phyloP scores from a whole-genome alignment of 305 asterid genomes.

The Fraxinus albicans region DNA sequence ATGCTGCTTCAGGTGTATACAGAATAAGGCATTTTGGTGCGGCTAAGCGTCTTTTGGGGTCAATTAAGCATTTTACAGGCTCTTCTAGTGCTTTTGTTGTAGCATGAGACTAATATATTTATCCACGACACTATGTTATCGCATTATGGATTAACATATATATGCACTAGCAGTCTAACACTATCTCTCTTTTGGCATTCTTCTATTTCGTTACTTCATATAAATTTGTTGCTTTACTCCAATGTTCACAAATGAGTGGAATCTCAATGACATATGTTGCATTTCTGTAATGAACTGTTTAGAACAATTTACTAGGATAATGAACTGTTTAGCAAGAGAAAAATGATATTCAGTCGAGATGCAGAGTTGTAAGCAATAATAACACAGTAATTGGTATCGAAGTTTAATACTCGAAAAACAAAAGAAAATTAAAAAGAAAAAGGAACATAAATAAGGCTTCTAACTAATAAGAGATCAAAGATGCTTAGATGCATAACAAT shows the following conservation, averaged over 20 bases:
- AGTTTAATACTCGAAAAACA: background rate
- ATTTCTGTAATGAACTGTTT: background rate
- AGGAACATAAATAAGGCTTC: background rate
- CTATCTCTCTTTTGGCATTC: background rate
- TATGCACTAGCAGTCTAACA: background rate
- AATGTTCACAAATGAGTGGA: background rate
- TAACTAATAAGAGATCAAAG: background rate
- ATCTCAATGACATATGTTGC: background rate
- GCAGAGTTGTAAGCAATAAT: background rate
- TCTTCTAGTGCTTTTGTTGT: slow-evolving; percentile 92
- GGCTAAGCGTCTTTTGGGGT: slow-evolving; percentile 64
- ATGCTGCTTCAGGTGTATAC: slow-evolving; percentile 77
- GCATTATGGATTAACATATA: background rate
- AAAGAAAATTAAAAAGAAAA: background rate
- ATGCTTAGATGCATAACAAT: background rate
- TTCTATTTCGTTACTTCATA: background rate
- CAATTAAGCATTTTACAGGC: slow-evolving; percentile 83
- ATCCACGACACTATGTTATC: background rate
- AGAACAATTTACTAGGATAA: background rate
- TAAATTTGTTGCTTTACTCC: background rate
- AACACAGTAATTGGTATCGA: background rate
- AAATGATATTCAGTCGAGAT: background rate
- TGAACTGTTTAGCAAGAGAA: background rate
- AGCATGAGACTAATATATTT: slow-evolving; percentile 23
- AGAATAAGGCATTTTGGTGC: slow-evolving; percentile 93